phyloP scores from a whole-genome alignment of 2,329 filamentous ascomycete genomes.

The Escovopsis sp. region DNA sequence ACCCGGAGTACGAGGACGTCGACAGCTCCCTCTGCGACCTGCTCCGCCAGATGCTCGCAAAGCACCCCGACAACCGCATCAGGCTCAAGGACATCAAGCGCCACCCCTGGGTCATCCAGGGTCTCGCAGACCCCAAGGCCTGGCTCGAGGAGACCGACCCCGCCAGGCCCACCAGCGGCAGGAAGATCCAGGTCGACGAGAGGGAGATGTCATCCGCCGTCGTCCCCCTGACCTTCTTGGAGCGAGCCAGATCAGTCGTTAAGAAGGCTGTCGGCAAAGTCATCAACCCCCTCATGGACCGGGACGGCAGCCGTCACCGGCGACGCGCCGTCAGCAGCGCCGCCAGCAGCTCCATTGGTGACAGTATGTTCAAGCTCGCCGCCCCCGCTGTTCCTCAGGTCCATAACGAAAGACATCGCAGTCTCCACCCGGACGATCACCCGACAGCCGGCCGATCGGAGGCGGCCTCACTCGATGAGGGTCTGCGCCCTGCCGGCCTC shows the following conservation, averaged over 20 bases:
- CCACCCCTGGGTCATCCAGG: slow-evolving; percentile 79
- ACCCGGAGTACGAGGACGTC: slow-evolving; percentile 73
- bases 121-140: slow-evolving; percentile 54
- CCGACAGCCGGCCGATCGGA: slow-evolving; percentile 26
- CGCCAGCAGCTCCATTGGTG: slow-evolving; percentile 50
- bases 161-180: slow-evolving; percentile 58
- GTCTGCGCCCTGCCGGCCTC: slow-evolving; percentile 13
- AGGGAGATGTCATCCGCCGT: slow-evolving; percentile 83
- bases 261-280: slow-evolving; percentile 52
- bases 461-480: slow-evolving; percentile 14
- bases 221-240: slow-evolving; percentile 73
- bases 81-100: slow-evolving; percentile 83
- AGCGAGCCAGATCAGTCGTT: slow-evolving; percentile 67
- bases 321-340: slow-evolving; percentile 46
- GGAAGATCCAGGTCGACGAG: slow-evolving; percentile 83
- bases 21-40: slow-evolving; percentile 70
- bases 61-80: slow-evolving; percentile 81
- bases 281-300: slow-evolving; percentile 44
- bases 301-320: slow-evolving; percentile 38
- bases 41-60: slow-evolving; percentile 63
- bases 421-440: slow-evolving; percentile 40
- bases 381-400: slow-evolving; percentile 37
- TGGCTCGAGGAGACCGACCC: slow-evolving; percentile 97
- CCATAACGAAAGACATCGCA: slow-evolving; percentile 37
- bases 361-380: slow-evolving; percentile 27